A percentile compares a stretch with the other conserved stretches of the same genome.
phyloP scores from a whole-genome alignment of 2,329 filamentous ascomycete genomes.

The Colletotrichum musicola region DNA sequence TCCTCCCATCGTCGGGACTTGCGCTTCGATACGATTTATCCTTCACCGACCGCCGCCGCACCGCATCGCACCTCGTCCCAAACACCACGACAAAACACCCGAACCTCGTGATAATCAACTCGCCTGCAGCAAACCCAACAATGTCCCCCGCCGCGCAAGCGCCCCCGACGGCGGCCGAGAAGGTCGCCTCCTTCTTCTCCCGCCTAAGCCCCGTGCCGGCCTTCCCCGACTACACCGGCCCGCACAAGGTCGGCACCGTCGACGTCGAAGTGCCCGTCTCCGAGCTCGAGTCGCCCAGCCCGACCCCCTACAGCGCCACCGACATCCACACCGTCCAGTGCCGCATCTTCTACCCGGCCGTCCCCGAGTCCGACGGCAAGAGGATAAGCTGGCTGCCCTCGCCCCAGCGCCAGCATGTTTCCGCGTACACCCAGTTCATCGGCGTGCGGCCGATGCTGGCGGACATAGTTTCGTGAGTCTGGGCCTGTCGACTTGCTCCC shows the following conservation, averaged over 20 bases:
- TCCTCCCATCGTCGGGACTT: conserved; percentile 23
- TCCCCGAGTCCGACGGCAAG: conserved; percentile 63
- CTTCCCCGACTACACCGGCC: conserved; percentile 82
- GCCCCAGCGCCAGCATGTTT: conserved; percentile 80
- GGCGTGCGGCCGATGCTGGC: conserved; percentile 72
- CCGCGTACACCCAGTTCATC: conserved; percentile 82
- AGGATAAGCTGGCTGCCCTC: conserved; percentile 81
- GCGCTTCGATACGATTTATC: conserved; percentile 15
- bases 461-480: conserved; percentile 70
- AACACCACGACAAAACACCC: neutral
- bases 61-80: neutral
- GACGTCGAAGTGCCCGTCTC: conserved; percentile 83
- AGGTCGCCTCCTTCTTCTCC: conserved; percentile 62
- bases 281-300: conserved; percentile 67
- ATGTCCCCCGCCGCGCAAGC: conserved; percentile 34
- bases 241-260: conserved; percentile 82
- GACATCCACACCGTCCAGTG: conserved; percentile 81
- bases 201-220: conserved; percentile 75
- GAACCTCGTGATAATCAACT: too few relatives aligned
- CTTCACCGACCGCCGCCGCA: neutral
- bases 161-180: conserved; percentile 45
- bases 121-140: neutral
- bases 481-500: too few relatives aligned
- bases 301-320: conserved; percentile 64
- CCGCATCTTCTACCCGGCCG: conserved; percentile 84